Base-by-base conservation (phyloP, 768 basidiomycete species). In the Sarcomyxa edulis region DNA sequence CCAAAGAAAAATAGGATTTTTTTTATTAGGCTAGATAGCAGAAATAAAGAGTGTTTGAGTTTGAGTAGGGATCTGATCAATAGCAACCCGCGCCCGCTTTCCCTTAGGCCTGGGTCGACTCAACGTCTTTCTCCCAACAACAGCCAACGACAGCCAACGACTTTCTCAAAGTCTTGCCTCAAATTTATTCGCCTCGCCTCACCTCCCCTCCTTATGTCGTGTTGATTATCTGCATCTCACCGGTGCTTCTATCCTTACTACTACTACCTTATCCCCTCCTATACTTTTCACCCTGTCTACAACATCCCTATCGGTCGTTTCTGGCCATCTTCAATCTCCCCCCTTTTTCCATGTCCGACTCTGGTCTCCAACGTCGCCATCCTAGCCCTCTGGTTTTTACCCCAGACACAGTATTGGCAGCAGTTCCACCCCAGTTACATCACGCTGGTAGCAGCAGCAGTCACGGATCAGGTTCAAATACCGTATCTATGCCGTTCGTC, bases 401-500 rank as follows among this genome's bases (percentile, higher is more conserved):
- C 34, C 78, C 84, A 44, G 83, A 86, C 49, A 61, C 76, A 24
- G 72, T 76, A 45, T 58, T 78, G 22, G 72, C 78, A 8, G 69
- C 76, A 21, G 63, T 68, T 33, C 68, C 72, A 19, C 66, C 70
- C 25, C 65, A 69, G 44, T 51, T 63, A 29, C 64, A 70, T 50
- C 59, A 59, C 42, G 66, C 56, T 42, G 51, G 56, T 48, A 58
- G 56, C 42, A 50, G 58, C 34, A 64, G 55, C 54, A 55, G 35
- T 44, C 58, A 65, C 59, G 66, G 66, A 34, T 78, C 79, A 5
- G 71, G 69, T 36, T 71, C 82, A 19, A 85, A 84, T 58, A 85
- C 84, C 38, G 84, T 91, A 37, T 88, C 88, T 38, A 91, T 91
- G 88, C 87, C 88, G 43, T 90, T 91, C 58, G 88, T 97, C 46